These are phyloP conservation scores for Ceratobasidium papillatum DNA, from an alignment of 1,284 basidiomycete species.

Conservation along the genomic window DNA sequence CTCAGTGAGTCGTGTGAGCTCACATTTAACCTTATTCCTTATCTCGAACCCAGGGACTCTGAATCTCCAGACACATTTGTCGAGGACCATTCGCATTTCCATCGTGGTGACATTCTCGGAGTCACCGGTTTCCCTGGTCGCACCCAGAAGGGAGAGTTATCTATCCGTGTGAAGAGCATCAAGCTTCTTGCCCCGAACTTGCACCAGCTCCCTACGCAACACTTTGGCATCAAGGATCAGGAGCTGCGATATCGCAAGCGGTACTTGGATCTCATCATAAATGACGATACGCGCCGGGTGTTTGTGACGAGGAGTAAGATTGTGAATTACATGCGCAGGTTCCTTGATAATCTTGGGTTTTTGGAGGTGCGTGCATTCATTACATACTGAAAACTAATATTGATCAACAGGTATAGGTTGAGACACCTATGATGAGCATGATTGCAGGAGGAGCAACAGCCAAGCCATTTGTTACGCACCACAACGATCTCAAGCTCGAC, in stretches of 20 bases:
- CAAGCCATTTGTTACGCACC: constrained; percentile 98
- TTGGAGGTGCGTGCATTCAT: constrained; percentile 67
- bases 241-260: constrained; percentile 99
- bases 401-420: constrained; percentile 62
- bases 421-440: constrained; percentile 98
- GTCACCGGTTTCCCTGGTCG: constrained; percentile 89
- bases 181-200: constrained; percentile 94
- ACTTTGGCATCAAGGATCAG: constrained; percentile 94
- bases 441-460: constrained; percentile 97
- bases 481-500: constrained; percentile 98
- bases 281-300: constrained; percentile 87
- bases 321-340: constrained; percentile 91
- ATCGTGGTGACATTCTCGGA: constrained; percentile 95
- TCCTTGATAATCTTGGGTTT: constrained; percentile 92
- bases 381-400: background rate
- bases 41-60: constrained; percentile 64
- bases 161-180: constrained; percentile 85
- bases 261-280: constrained; percentile 98
- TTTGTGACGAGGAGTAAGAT: constrained; percentile 91
- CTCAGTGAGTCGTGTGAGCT: constrained; percentile 68
- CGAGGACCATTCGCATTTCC: constrained; percentile 84
- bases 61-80: constrained; percentile 75
- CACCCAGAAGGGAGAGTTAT: constrained; percentile 96
- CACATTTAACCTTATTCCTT: background rate
- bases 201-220: constrained; percentile 91